A percentile compares a stretch with the other conserved stretches of the same genome.
Conservation (phyloP, 1,284 basidiomycete species). For the Microbotryum violaceum region DNA sequence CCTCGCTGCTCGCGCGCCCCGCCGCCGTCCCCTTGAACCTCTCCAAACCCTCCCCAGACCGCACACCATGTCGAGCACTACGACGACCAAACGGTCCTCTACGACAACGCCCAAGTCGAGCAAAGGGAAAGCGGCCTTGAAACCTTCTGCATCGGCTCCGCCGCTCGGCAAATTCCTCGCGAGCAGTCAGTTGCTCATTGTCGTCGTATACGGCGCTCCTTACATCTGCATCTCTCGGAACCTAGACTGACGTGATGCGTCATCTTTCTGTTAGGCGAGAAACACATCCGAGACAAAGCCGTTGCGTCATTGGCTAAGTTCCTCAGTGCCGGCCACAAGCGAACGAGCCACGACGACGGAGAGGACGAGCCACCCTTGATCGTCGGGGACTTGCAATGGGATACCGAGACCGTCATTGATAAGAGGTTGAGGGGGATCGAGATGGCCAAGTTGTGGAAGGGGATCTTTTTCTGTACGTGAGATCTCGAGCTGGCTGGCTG, state of each 20-base stretch:
- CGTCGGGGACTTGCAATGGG: slow-evolving; percentile 28
- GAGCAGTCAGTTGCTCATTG: slow-evolving; percentile 59
- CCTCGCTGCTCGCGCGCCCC: too few species aligned
- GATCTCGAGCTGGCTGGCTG: neutral
- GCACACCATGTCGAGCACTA: too few species aligned
- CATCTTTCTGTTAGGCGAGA: slow-evolving; percentile 14
- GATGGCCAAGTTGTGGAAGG: slow-evolving; percentile 93
- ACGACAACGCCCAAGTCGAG: too few species aligned
- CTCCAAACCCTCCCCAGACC: too few species aligned
- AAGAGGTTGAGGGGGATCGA: slow-evolving; percentile 55
- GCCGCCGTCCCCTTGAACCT: too few species aligned
- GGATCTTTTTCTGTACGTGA: slow-evolving; percentile 85
- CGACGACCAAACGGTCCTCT: too few species aligned
- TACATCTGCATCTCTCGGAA: neutral
- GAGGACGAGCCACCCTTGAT: slow-evolving; percentile 39
- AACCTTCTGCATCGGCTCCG: slow-evolving; percentile 28
- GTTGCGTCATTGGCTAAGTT: slow-evolving; percentile 28
- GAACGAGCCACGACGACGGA: slow-evolving; percentile 17
- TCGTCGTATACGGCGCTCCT: slow-evolving; percentile 40
- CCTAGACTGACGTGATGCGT: neutral
- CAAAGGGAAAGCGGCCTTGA: neutral
- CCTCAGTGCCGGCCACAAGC: slow-evolving; percentile 25
- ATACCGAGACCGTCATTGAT: slow-evolving; percentile 26
- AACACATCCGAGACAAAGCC: slow-evolving; percentile 31
- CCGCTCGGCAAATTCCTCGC: slow-evolving; percentile 84